Base-by-base conservation (phyloP, 805 yeast genomes). In the Kodamaea fukazawae region DNA sequence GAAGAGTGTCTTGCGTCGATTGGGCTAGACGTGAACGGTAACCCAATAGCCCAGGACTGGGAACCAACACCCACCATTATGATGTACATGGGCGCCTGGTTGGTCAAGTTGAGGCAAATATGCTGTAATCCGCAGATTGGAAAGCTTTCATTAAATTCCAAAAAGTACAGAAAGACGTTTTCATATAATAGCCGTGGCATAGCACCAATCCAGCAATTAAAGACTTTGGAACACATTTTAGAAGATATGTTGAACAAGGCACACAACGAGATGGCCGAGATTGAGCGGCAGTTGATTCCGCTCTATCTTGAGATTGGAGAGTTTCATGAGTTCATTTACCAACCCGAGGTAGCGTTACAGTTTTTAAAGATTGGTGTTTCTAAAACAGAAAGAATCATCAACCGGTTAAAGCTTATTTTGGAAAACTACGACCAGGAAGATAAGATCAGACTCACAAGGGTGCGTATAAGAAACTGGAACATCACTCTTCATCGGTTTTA, bases 71-170 rank as follows among this genome's bases (percentile, higher is more conserved):
- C 63, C 0, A 50, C 68, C 1, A 57, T 73, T 18, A 58, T 70
- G 38, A 51, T 63, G 4, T 53, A 60, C n/a, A 75, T 86, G 81
- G 69, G 85, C 36, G 65, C 65, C 8, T 87, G 96, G 93, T 63
- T 91, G 6, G 67, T 71, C 4, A 68, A 75, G 34, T 61, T 91
- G 20, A 69, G 98, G 25, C 88, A 86, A 51, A 71, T 86, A 0
- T 91, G 97, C 50, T 86, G 93, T 43, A 95, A 87, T 61, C 87
- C 96, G 1, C 78, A 76, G 40, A 61, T 69, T 12, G 73, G 73
- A 1, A 54, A 57, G 26, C 43, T 68, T 4, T 51, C 53, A 35
- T 29, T 57, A 15, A 51, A 54, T 10, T 42, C 55, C 0, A 53
- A 53, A 22, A 53, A 55, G 40, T 57, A 58, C 41, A 51, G 51